Evolutionary conservation across 2,329 filamentous ascomycete species (phyloP).

Genomic region (Fusarium sp.): DNA sequence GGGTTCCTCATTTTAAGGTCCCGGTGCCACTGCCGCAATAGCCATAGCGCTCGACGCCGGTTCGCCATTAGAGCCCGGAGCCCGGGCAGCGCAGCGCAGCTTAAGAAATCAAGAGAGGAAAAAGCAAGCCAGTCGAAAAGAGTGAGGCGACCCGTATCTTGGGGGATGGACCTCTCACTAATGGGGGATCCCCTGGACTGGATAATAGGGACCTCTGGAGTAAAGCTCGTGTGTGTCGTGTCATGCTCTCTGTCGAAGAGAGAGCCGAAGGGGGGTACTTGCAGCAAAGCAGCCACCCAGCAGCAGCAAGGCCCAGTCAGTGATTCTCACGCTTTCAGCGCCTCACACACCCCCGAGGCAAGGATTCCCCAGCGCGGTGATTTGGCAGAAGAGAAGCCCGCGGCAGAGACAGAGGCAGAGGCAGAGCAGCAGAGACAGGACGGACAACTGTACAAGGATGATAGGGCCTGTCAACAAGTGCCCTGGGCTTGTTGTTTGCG

Average conservation of each 20-base stretch:
- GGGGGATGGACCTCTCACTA: not conserved
- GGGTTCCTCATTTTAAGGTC: constrained; percentile 12
- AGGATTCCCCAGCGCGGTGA: constrained; percentile 45
- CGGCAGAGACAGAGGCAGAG: not conserved
- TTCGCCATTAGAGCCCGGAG: not conserved
- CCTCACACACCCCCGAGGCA: constrained; percentile 34
- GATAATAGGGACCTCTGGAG: not conserved
- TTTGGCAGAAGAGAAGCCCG: constrained; percentile 22
- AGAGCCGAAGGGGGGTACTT: not conserved
- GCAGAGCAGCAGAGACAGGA: not conserved
- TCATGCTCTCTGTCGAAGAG: constrained; percentile 16
- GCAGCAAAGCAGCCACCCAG: not conserved
- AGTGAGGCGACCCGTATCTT: constrained; percentile 36
- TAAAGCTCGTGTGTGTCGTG: constrained; percentile 31
- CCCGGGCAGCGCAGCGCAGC: not conserved
- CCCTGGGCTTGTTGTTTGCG: not conserved
- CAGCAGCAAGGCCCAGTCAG: not conserved
- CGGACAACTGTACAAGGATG: not conserved
- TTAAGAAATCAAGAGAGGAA: not conserved
- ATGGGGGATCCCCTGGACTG: not conserved
- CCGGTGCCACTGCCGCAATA: constrained; percentile 8
- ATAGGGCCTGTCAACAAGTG: not conserved
- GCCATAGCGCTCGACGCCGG: not conserved
- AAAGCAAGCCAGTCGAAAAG: constrained; percentile 9
- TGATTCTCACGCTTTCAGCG: constrained; percentile 11